Base-by-base conservation (phyloP, 2,329 filamentous ascomycete species). In the Diplodia sapinea region DNA sequence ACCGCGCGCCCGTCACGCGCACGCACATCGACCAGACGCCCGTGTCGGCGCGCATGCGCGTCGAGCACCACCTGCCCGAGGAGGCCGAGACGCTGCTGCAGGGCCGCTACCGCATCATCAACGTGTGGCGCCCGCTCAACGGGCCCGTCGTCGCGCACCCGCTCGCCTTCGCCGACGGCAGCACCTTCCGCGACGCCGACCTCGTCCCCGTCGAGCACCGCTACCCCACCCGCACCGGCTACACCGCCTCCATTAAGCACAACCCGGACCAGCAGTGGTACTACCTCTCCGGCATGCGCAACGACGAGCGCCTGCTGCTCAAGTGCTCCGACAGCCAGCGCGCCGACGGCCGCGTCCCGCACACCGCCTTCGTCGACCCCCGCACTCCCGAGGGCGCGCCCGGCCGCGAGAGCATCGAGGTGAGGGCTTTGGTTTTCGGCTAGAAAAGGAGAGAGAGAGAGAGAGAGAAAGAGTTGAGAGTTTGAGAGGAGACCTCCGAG, bases 21-120 rank as follows among this genome's bases (percentile, higher is more conserved):
- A 91, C 91, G 0, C 93, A 97, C 78, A 91, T 96, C 70, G 93
- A 97, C 77, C 93, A 97, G 79, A 95, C 92, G 0, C 79, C 85
- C 7, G 78, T 78, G 17, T 89, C 91, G 0, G 88, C 91, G 0
- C 84, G 80, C 11, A 83, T 86, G 76, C 90, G 93, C 57, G 90
- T 96, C 2, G 81, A 82, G 15, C 81, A 85, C 1, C 92, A 94
- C 77, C 82, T 92, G 66, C 80, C 86, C 2, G 59, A 56, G 0
- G 85, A 85, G 11, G 91, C 91, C 0, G 88, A 89, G 4, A 74
- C 79, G 66, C 81, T 94, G 0, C 85, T 94, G 1, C 76, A 83
- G 68, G 87, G 85, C 2, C 88, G 93, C 2, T 93, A 92, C 78
- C 87, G 93, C 69, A 92, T 97, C 74, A 87, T 97, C 77, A 97